phyloP scores from a whole-genome alignment of 306 rosid genomes.

The Quercus agrifolia region DNA sequence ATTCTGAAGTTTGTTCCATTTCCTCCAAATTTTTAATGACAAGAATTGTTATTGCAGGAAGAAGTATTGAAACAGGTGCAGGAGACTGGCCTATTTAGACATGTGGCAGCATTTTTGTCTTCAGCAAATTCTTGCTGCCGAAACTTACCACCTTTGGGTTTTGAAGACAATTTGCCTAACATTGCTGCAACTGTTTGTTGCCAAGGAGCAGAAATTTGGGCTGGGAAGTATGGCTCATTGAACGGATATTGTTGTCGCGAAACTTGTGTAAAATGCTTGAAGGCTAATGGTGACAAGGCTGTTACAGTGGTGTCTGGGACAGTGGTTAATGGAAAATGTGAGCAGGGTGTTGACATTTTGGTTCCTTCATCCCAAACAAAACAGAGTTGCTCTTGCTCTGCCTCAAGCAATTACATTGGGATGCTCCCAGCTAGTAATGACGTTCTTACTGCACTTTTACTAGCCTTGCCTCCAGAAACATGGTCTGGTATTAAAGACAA shows the following conservation, averaged over 20 bases:
- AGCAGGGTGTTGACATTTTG: slow-evolving; percentile 74
- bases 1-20: slow-evolving; percentile 7
- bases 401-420: slow-evolving; percentile 39
- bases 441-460: slow-evolving; percentile 74
- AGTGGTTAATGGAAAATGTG: slow-evolving; percentile 53
- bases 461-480: slow-evolving; percentile 74
- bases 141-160: slow-evolving; percentile 21
- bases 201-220: slow-evolving; percentile 86
- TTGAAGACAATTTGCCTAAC: slow-evolving; percentile 43
- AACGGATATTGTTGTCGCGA: slow-evolving; percentile 60
- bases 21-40: slow-evolving; percentile 4
- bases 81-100: slow-evolving; percentile 68
- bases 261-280: slow-evolving; percentile 63
- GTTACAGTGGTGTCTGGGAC: slow-evolving; percentile 71
- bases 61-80: slow-evolving; percentile 82
- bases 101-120: slow-evolving; percentile 55
- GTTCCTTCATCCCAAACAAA: slow-evolving; percentile 62
- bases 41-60: slow-evolving; percentile 46
- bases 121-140: slow-evolving; percentile 34
- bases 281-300: slow-evolving; percentile 57
- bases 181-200: slow-evolving; percentile 87
- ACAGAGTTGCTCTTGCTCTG: slow-evolving; percentile 42
- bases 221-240: slow-evolving; percentile 38
- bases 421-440: slow-evolving; percentile 76
- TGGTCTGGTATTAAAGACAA: slow-evolving; percentile 72